These are phyloP conservation scores for Pseudogymnoascus sp. DNA, from an alignment of 2,329 filamentous ascomycete genomes.

Conservation along the genomic window DNA sequence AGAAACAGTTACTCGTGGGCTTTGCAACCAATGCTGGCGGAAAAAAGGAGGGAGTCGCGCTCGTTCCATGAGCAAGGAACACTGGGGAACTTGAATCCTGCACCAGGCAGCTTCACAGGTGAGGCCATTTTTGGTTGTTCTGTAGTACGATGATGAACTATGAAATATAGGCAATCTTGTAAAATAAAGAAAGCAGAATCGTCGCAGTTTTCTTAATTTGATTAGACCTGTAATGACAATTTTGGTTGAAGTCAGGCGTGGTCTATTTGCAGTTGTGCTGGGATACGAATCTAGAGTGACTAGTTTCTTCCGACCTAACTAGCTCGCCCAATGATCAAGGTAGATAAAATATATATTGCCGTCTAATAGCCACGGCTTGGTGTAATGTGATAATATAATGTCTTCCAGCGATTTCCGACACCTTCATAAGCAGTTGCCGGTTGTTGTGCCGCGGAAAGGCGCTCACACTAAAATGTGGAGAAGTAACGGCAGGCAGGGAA, in stretches of 20 bases:
- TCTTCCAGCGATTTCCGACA: not conserved
- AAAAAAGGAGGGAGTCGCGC: not conserved
- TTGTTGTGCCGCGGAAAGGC: not conserved
- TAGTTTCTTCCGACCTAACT: not conserved
- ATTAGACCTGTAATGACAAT: not conserved
- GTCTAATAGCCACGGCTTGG: not conserved
- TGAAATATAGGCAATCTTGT: not conserved
- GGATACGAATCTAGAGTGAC: not conserved
- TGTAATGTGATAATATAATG: not conserved
- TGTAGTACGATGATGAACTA: not conserved
- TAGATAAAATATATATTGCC: not conserved
- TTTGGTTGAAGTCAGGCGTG: not conserved
- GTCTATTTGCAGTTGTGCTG: not conserved
- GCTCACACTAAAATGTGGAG: not conserved
- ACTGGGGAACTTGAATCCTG: not conserved
- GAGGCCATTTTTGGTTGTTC: not conserved
- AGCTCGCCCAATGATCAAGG: not conserved
- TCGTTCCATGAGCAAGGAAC: not conserved
- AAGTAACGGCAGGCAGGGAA: too few species aligned
- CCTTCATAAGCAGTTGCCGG: not conserved
- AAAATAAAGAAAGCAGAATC: not conserved
- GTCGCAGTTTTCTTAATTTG: not conserved
- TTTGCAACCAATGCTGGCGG: not conserved
- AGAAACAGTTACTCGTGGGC: not conserved
- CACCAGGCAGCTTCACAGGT: not conserved